Base-by-base conservation (phyloP, 768 basidiomycete genomes). In the Paxillus involutus region DNA sequence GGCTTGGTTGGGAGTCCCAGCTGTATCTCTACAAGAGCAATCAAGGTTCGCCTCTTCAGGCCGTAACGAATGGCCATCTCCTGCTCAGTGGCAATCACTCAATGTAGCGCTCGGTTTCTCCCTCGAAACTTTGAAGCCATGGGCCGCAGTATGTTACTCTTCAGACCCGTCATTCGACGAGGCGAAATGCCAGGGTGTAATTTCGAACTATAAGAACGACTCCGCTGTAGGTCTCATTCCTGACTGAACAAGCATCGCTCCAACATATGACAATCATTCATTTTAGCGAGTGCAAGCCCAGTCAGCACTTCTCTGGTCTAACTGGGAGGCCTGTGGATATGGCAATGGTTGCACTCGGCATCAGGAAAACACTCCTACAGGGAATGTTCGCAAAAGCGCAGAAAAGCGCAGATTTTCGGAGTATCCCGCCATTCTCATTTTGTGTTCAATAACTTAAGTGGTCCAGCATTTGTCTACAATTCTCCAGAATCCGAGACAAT, bases 241-340 rank as follows among this genome's bases (percentile, higher is more conserved):
- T 21, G 4, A 12, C 12, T 30, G 19, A 29, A 2, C 30, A 19
- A 26, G 6, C 9, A 32, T 40, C 14, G 30, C 12, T 41, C 26
- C 35, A 21, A 24, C 16, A 29, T 14, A 9, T 26, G 24, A 14
- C 6, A 8, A 29, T 26, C 26, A 12, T 13, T 26, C 16, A 12
- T 19, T 44, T 13, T 17, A 55, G 53, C 54, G 54, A 3, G 50
- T 42, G 36, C 24, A n/a, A 39, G 32, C 39, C 2, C 12, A 44
- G 1, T 17, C 54, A 1, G 49, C 54, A 17, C 44, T 55, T 10
- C 44, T 55, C n/a, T 55, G 54, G 54, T 2, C 49, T 9, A 55
- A 52, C 39, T 55, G 48, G 49, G 54, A 55, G 24, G 32, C 54
- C 11, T 55, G 54, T 19, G 54, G 54, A n/a, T 51, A 44, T 6